These are phyloP conservation scores for Citrus glauca DNA, from an alignment of 345 rosid species.

Conservation along the genomic window DNA sequence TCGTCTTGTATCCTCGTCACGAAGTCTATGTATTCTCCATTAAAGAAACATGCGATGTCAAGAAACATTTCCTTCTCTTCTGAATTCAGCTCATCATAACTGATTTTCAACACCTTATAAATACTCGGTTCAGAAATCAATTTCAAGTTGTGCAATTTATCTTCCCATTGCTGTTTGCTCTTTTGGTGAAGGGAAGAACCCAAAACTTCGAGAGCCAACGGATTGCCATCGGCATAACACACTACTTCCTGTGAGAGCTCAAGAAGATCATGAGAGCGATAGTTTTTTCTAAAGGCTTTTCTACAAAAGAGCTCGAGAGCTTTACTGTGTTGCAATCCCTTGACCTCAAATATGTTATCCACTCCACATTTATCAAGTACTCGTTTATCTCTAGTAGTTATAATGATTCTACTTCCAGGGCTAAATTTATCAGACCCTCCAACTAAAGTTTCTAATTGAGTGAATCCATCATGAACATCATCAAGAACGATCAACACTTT, in stretches of 20 bases:
- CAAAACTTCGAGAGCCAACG: neutral
- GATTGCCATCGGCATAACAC: slow-evolving; percentile 17
- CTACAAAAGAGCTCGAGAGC: too few relatives aligned
- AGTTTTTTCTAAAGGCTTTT: neutral
- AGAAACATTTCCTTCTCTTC: slow-evolving; percentile 31
- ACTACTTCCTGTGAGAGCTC: neutral
- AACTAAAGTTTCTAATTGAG: neutral
- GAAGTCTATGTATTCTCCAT: slow-evolving; percentile 10
- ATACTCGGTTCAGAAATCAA: neutral
- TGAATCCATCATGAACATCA: neutral
- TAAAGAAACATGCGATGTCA: slow-evolving; percentile 48
- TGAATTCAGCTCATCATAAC: slow-evolving; percentile 8
- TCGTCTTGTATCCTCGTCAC: slow-evolving; percentile 20
- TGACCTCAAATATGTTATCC: neutral
- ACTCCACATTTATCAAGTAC: slow-evolving; percentile 1
- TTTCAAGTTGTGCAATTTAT: neutral
- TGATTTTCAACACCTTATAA: slow-evolving; percentile 2
- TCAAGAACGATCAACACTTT: neutral
- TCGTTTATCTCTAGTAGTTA: slow-evolving; percentile 4
- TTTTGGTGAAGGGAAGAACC: slow-evolving; percentile 1
- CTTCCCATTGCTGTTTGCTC: slow-evolving; percentile 2
- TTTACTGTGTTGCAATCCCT: neutral
- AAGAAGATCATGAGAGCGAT: neutral
- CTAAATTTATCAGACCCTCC: neutral
- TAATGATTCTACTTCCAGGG: neutral